Base-by-base conservation (phyloP, 192 early-diverging fungal species). In the Diversispora eburnea region DNA sequence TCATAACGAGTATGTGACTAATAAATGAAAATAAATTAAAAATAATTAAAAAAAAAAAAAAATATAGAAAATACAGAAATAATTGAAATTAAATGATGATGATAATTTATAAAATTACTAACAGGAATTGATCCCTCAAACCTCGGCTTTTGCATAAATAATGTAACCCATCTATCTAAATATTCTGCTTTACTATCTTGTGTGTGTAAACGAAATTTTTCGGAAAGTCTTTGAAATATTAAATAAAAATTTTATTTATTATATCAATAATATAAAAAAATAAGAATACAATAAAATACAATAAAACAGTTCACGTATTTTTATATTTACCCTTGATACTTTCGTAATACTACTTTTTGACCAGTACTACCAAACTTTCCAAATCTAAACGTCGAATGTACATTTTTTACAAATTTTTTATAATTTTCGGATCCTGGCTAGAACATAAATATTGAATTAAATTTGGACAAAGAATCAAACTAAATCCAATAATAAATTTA, bases 191-290 rank as follows among this genome's bases (percentile, higher is more conserved):
- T 67, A 3, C 19, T 20, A 22, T 51, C 45, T 67, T 67, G 66
- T 51, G 66, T 47, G 6, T 67, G 66, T 25, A 67, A 33, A 17
- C 47, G 48, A 39, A 67, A 67, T 51, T 67, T 67, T 52, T 67
- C 66, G 22, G 47, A 9, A 25, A 70, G 43, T 6, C 51, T 70
- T 6, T 25, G 13, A 13, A 43, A 70, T 12, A 41, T 39, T 15
- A 13, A 68, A 41, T 12, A 54, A 55, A 13, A 12, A 43, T 42
- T 5, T 49, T 47, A 22, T 22, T 22, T 33, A 33, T 33, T 33
- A 33, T 33, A 33, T 33, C 0, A 33, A n/a, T n/a, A n/a, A n/a
- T n/a, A n/a, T n/a, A 33, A 33, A 33, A 33, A 33, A 33, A 33
- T 33, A 1, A 33, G 0, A 33, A 33, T 33, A 33, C 25, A 43